These are phyloP conservation scores for Diplodia corticola DNA, from an alignment of 2,329 filamentous ascomycete genomes.

Conservation along the genomic window DNA sequence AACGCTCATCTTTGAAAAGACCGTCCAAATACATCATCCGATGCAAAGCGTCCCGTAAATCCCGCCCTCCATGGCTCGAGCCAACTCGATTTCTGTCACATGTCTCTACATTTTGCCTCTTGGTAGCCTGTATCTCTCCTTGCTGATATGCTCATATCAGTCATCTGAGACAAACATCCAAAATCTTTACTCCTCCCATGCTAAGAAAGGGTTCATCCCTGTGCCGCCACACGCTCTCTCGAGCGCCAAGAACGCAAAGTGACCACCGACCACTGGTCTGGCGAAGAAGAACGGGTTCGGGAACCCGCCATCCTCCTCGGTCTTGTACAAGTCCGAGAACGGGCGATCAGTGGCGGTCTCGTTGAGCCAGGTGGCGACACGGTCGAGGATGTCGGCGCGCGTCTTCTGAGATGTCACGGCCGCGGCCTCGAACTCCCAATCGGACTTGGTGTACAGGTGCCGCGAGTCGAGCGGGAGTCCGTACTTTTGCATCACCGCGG, in stretches of 20 bases:
- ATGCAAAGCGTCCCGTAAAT: background rate
- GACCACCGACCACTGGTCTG: conserved; percentile 78
- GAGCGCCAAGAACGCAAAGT: conserved; percentile 82
- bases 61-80: background rate
- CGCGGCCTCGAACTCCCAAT: conserved; percentile 89
- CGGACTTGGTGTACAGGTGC: conserved; percentile 82
- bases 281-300: conserved; percentile 77
- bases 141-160: background rate
- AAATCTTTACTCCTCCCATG: conserved; percentile 10
- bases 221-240: conserved; percentile 70
- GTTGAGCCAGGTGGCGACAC: conserved; percentile 78
- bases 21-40: background rate
- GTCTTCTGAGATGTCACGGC: conserved; percentile 71
- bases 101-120: background rate
- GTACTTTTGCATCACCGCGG: conserved; percentile 74
- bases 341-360: conserved; percentile 75
- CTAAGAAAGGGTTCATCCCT: background rate
- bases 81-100: background rate
- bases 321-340: conserved; percentile 80
- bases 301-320: conserved; percentile 73
- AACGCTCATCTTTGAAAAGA: background rate
- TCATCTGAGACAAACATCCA: background rate
- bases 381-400: conserved; percentile 69
- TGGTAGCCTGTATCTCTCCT: background rate
- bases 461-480: conserved; percentile 80